Evolutionary conservation across 495 filamentous ascomycete species (phyloP).

Genomic region (Melanomma pulvis-pyrius): DNA sequence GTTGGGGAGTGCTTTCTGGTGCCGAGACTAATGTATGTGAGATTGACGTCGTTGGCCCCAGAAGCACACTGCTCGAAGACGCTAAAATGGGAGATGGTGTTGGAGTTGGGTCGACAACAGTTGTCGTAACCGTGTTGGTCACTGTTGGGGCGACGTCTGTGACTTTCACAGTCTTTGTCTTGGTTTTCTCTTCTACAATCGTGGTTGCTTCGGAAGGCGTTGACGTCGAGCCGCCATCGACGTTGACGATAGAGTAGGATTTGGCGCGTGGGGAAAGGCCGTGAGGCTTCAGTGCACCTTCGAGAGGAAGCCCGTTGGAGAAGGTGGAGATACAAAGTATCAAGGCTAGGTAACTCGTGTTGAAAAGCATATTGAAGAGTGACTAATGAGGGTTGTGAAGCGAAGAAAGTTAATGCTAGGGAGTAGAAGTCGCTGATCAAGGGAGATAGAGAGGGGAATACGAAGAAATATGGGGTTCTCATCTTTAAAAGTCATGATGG

Average conservation of each 20-base stretch:
- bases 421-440: conserved; percentile 2
- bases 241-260: conserved; percentile 36
- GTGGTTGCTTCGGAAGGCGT: conserved; percentile 16
- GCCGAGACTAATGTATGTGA: neutral
- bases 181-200: conserved; percentile 13
- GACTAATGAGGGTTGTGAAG: conserved; percentile 14
- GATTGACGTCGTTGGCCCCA: neutral
- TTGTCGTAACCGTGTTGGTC: conserved; percentile 12
- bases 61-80: neutral
- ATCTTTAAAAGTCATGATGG: conserved; percentile 15
- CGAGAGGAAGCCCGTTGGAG: conserved; percentile 11
- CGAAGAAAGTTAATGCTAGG: neutral
- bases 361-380: conserved; percentile 24
- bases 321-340: conserved; percentile 13
- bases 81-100: neutral
- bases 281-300: neutral
- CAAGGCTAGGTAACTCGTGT: neutral
- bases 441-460: neutral
- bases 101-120: conserved; percentile 1
- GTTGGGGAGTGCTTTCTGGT: neutral
- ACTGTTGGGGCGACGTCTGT: conserved; percentile 1
- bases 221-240: conserved; percentile 34
- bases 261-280: conserved; percentile 20
- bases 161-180: conserved; percentile 13
- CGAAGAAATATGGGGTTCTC: conserved; percentile 12